Evolutionary conservation across 441 rosid species (phyloP), one percentile per base, ranked within the genome.

Genomic region (Gossypium lobatum): DNA sequence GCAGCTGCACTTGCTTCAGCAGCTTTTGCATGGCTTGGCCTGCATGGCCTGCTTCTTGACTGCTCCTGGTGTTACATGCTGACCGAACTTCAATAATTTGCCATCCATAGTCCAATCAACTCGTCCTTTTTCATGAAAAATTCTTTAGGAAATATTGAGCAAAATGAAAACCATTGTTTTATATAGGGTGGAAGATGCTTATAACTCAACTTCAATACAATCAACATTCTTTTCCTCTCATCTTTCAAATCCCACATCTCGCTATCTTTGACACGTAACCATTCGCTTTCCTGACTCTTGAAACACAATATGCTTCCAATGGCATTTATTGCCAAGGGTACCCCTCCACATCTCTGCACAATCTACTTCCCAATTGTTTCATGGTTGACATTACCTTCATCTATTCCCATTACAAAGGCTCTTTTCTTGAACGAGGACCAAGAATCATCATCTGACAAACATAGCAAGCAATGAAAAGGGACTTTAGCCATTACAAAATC

Each of bases 391-490:
- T 31, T 6, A n/a, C 18, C 60, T 21, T 50, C 45, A 3, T 11
- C 18, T 20, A 6, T 68, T 50, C 54, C 42, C 34, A 52, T 26
- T 14, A 13, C 6, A 23, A 68, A 50, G 9, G 72, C 72, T 25
- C 60, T 42, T 7, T 16, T 31, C 37, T 5, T 31, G 37, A 31
- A 31, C 37, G 6, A 31, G 37, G 37, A 31, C 37, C 37, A 31
- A 63, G 61, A 63, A 62, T 73, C 76, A 10, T 18, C 70, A 16
- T 13, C 20, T 2, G 70, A 63, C 28, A 72, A 63, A 9, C 62
- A 9, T 28, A 48, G 16, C 62, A 63, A 17, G 20, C 3, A 61
- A 46, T 7, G 50, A 18, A 73, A 6, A 18, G 70, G 53, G 3
- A 13, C 10, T 1, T 50, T 50, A 9, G 62, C 20, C 70, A 73